Evolutionary conservation across 2,329 filamentous ascomycete genomes (phyloP), one percentile per base, ranked within the genome.

Genomic region (Malbranchea zuffiana): DNA sequence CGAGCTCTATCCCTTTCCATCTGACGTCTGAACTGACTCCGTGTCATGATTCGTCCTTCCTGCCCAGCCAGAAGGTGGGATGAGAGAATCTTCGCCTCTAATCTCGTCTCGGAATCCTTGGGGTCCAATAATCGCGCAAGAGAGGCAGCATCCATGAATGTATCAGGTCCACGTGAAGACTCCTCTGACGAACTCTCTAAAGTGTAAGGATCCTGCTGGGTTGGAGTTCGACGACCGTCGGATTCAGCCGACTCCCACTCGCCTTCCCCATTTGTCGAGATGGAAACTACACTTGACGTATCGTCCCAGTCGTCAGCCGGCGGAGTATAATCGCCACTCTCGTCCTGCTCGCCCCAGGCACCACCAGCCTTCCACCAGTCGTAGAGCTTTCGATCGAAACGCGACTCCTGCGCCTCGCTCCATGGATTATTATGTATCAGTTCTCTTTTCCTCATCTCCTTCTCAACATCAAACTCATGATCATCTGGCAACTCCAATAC

Each of bases 91-190:
- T 75, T 74, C 0, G 90, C 87, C 60, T 94, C 82, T 35, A 86
- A 77, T 25, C 78, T 76, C 45, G 92, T 82, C 43, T 87, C 82
- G 0, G 74, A 69, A 20, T 74, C 85, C 42, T 72, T 74, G 1
- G 90, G 90, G 47, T 93, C 77, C 5, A 98, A 74, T 0, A 96
- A 75, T 16, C 79, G 73, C 2, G 86, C 83, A 10, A 98, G 71
- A 40, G 83, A 78, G 7, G 67, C 56, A 40, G 79, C 66, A 37
- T 77, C 75, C 42, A 92, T 65, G 3, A 77, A 68, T 17, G 68
- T 69, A 50, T 84, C 81, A 17, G 67, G 51, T 4, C 69, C 54
- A 1, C 80, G 76, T 0, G 77, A 34, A 48, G 37, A 52, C 47
- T 59, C 57, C 48, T 78, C 74, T 12, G 61, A 68, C 30, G 53